Conservation (phyloP, 495 filamentous ascomycete genomes). For the Geopyxis carbonaria region DNA sequence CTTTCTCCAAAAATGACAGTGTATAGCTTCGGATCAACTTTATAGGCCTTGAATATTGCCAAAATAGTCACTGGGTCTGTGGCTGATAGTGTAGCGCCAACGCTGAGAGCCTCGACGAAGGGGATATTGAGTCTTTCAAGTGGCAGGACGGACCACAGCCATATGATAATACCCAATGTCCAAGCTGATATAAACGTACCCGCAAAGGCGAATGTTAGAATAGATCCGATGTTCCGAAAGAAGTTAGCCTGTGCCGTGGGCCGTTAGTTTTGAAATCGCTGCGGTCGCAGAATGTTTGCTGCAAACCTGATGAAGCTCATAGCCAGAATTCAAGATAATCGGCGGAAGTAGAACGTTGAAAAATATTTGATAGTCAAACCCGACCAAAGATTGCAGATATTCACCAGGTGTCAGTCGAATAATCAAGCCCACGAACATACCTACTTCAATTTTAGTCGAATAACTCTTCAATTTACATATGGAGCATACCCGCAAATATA, state of each 20-base stretch:
- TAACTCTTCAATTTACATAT: no score
- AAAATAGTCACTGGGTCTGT: conserved; percentile 95
- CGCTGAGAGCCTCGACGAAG: conserved; percentile 87
- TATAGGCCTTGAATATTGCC: conserved; percentile 97
- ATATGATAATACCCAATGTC: conserved; percentile 74
- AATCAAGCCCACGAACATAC: conserved; percentile 88
- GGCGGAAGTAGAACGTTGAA: conserved; percentile 95
- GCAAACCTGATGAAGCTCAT: conserved; percentile 73
- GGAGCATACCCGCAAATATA: conserved; percentile 81
- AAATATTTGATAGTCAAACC: conserved; percentile 97
- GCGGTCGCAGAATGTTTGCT: not conserved
- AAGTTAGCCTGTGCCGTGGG: conserved; percentile 55
- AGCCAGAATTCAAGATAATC: conserved; percentile 92
- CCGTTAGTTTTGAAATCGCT: not conserved
- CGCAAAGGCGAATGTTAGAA: conserved; percentile 94
- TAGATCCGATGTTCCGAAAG: conserved; percentile 94
- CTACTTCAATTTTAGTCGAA: conserved; percentile 34
- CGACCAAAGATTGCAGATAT: conserved; percentile 71
- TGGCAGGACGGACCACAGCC: conserved; percentile 71
- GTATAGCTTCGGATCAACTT: conserved; percentile 95
- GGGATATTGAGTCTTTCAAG: conserved; percentile 68
- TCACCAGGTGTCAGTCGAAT: conserved; percentile 62
- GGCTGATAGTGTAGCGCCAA: conserved; percentile 87
- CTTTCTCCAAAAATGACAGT: conserved; percentile 97
- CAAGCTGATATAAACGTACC: conserved; percentile 93